phyloP scores from a whole-genome alignment of 441 rosid species.

The Aquilaria agallochum region DNA sequence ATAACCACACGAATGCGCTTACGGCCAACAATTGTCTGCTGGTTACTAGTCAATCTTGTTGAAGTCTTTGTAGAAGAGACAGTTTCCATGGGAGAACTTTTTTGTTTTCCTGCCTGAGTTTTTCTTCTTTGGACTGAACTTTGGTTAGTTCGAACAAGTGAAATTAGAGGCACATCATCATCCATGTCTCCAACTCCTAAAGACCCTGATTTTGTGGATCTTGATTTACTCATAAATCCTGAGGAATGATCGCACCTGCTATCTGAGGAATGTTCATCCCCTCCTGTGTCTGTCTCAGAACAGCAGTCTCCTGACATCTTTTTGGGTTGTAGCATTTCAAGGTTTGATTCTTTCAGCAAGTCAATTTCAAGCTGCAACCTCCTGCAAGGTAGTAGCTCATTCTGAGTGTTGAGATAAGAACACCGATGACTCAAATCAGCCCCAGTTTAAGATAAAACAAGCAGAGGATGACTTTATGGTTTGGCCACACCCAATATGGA shows the following conservation, averaged over 20 bases:
- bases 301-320: conserved; percentile 46
- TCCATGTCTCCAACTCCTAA: conserved; percentile 34
- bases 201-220: conserved; percentile 27
- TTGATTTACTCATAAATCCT: conserved; percentile 34
- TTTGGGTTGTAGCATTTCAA: conserved; percentile 29
- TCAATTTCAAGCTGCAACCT: conserved; percentile 64
- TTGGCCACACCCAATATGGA: too few species aligned
- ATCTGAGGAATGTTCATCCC: conserved; percentile 39
- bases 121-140: conserved; percentile 28
- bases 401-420: conserved; percentile 16
- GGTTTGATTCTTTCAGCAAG: conserved; percentile 44
- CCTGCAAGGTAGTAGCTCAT: conserved; percentile 37
- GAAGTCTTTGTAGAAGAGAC: conserved; percentile 30
- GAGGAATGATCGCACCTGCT: conserved; percentile 34
- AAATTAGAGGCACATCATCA: conserved; percentile 63
- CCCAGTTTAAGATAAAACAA: neutral
- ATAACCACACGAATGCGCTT: conserved; percentile 69
- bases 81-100: conserved; percentile 24
- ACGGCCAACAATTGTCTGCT: conserved; percentile 51
- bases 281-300: conserved; percentile 93
- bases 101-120: conserved; percentile 19
- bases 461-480: too few species aligned
- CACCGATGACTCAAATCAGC: neutral
- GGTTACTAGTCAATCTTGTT: conserved; percentile 40
- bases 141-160: conserved; percentile 45